A percentile compares a stretch with the other conserved stretches of the same genome.
phyloP scores from a whole-genome alignment of 1,284 basidiomycete species.

The Apiotrichum gracile region DNA sequence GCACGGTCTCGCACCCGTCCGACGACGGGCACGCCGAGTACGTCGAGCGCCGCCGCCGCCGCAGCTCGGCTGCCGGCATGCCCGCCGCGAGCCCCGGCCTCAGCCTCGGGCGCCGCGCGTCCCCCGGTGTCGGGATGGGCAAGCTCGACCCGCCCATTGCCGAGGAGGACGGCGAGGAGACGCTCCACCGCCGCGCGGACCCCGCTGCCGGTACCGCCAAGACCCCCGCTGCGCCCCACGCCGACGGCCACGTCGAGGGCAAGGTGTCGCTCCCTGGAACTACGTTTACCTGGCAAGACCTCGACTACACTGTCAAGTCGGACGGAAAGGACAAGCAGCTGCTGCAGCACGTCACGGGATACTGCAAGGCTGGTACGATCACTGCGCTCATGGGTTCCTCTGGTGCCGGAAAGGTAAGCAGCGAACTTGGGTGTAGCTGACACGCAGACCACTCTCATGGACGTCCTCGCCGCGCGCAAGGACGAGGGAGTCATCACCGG shows the following conservation, averaged over 20 bases:
- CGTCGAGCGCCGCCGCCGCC: background rate
- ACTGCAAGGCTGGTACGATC: slow-evolving; percentile 51
- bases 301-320: slow-evolving; percentile 49
- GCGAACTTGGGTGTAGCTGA: background rate
- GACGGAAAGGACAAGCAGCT: slow-evolving; percentile 42
- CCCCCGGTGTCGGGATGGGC: background rate
- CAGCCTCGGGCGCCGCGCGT: background rate
- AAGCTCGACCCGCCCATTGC: no score
- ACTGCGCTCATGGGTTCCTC: slow-evolving; percentile 50
- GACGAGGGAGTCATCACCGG: slow-evolving; percentile 41
- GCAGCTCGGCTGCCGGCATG: background rate
- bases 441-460: slow-evolving; percentile 46
- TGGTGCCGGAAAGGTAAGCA: slow-evolving; percentile 39
- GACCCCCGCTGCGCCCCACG: no score
- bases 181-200: no score
- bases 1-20: background rate
- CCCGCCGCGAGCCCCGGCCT: background rate
- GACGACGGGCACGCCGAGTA: background rate
- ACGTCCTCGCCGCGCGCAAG: slow-evolving; percentile 49
- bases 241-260: background rate
- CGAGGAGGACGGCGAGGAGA: no score
- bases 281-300: slow-evolving; percentile 49
- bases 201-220: no score
- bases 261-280: background rate
- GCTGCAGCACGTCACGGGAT: slow-evolving; percentile 51